phyloP scores from a whole-genome alignment of 495 filamentous ascomycete genomes.

The Cetradonia linearis region DNA sequence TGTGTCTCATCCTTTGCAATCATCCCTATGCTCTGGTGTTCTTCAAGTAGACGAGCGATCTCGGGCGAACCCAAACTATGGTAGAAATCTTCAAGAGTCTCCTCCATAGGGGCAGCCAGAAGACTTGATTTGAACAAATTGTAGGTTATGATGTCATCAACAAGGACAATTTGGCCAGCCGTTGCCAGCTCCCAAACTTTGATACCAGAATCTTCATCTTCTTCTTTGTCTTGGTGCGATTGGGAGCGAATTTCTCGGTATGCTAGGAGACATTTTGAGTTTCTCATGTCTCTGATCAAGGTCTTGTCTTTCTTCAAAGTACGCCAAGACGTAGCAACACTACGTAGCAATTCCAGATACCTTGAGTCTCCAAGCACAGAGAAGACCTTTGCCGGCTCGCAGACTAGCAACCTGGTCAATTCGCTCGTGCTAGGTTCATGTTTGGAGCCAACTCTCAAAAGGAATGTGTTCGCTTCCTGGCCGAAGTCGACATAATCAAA shows the following conservation, averaged over 20 bases:
- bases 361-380: constrained; percentile 67
- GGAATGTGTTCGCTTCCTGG: constrained; percentile 72
- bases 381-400: constrained; percentile 68
- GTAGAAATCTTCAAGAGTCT: constrained; percentile 77
- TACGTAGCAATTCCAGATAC: constrained; percentile 71
- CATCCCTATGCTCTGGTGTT: constrained; percentile 39
- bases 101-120: constrained; percentile 78
- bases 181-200: constrained; percentile 64
- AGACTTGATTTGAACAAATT: constrained; percentile 72
- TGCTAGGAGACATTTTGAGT: constrained; percentile 67
- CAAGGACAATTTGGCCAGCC: constrained; percentile 61
- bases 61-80: constrained; percentile 38
- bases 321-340: constrained; percentile 57
- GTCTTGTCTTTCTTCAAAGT: constrained; percentile 66
- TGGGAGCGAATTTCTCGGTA: constrained; percentile 56
- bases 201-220: constrained; percentile 62
- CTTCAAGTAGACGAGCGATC: constrained; percentile 38
- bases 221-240: constrained; percentile 31
- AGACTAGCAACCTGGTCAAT: constrained; percentile 65
- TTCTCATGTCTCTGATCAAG: constrained; percentile 64
- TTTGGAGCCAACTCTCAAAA: constrained; percentile 79
- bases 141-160: constrained; percentile 80
- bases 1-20: constrained; percentile 42
- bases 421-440: constrained; percentile 78
- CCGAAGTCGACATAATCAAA: constrained; percentile 97